Conservation (phyloP, 2,329 filamentous ascomycete species). For the Arthrobotrys conoides region DNA sequence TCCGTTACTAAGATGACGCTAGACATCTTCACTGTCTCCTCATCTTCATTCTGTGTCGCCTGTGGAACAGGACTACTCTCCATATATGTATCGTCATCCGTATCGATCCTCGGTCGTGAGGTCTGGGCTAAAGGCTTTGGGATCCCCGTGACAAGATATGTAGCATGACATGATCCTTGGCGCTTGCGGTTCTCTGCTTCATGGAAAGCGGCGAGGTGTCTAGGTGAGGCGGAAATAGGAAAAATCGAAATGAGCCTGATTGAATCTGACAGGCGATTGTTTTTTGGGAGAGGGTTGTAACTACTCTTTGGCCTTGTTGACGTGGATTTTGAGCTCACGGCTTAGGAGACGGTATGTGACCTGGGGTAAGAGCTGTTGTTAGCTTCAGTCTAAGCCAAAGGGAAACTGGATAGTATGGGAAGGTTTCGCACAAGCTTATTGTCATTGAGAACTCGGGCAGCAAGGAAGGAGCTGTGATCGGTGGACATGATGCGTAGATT, state of each 20-base stretch:
- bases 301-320: conserved; percentile 90
- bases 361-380: conserved; percentile 68
- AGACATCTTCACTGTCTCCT: conserved; percentile 72
- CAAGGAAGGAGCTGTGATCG: conserved; percentile 58
- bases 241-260: conserved; percentile 40
- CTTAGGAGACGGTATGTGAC: conserved; percentile 89
- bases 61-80: conserved; percentile 77
- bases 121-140: conserved; percentile 46
- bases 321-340: conserved; percentile 84
- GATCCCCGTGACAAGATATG: conserved; percentile 86
- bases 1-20: conserved; percentile 79
- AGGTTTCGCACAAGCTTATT: conserved; percentile 39
- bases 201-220: conserved; percentile 79
- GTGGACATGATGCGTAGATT: conserved; percentile 37
- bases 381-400: conserved; percentile 6
- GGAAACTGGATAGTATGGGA: neutral
- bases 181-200: conserved; percentile 81
- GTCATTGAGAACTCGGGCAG: conserved; percentile 58
- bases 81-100: conserved; percentile 74
- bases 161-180: conserved; percentile 83
- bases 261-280: conserved; percentile 9
- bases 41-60: conserved; percentile 67
- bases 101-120: conserved; percentile 67
- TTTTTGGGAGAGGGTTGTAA: conserved; percentile 64
- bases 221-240: conserved; percentile 77